Evolutionary conservation across 148 eudicot species (phyloP), one percentile per base, ranked within the genome.

Genomic region (Fallopia convolvulus): DNA sequence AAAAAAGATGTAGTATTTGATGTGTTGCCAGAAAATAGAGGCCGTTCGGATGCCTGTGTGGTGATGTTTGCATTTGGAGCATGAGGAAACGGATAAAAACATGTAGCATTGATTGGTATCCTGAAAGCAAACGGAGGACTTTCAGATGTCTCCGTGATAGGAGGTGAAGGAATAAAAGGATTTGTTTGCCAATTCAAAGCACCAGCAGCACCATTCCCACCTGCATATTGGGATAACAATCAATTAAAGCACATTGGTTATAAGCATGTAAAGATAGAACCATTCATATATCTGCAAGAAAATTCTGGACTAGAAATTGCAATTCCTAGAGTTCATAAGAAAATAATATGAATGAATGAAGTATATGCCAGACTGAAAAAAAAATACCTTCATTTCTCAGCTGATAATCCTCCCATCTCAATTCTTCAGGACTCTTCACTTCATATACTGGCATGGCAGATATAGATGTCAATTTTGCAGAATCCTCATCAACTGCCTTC

Each of bases 381-480:
- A 36, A 36, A 36, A 2, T 72, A 14, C 70, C 53, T 58, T 58
- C 42, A 40, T 56, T 17, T 10, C 52, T 48, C 23, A 8, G 48
- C 71, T 76, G 78, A 47, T 56, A 76, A 42, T 76, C 48, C 48
- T 76, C 78, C 78, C 71, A 76, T 20, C 78, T 76, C 48, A 76
- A 60, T 60, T 56, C 72, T 76, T 76, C 78, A 55, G 60, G 78
- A 68, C 78, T 60, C 56, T 76, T 56, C 5, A 40, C 50, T 18
- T 76, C 26, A 60, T 76, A 76, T 17, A 49, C 55, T 53, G 79
- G 72, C 72, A 76, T 76, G 13, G 72, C 72, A 21, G 79, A 76
- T 60, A 76, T 75, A 5, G 98, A 94, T 79, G 86, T 92, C 74
- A 92, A 5, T 14, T 15, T 84, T 40, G 77, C 81, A 44, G 78